Evolutionary conservation across 1,284 basidiomycete species (phyloP).

Genomic region (Cutaneotrichosporon cavernicola): DNA sequence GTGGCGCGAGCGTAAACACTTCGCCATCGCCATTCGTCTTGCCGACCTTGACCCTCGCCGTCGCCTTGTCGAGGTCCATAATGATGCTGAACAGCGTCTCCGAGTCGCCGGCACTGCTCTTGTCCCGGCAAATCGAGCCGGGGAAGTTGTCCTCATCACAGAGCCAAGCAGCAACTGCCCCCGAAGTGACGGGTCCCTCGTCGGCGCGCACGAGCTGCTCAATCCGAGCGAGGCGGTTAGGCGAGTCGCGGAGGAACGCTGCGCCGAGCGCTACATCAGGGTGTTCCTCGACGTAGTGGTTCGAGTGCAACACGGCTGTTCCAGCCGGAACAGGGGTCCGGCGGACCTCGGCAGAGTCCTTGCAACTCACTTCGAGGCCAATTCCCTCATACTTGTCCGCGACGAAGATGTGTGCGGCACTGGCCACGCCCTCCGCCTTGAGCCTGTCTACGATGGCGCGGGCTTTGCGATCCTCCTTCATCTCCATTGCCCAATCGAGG

Average conservation of each 20-base stretch:
- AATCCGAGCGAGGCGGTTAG: conserved; percentile 18
- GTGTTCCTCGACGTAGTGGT: conserved; percentile 27
- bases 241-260: conserved; percentile 10
- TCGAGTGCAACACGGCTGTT: conserved; percentile 21
- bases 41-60: conserved; percentile 17
- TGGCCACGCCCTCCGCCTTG: conserved; percentile 18
- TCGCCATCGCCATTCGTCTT: conserved; percentile 18
- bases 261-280: conserved; percentile 17
- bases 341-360: conserved; percentile 13
- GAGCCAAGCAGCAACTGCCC: conserved; percentile 14
- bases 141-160: conserved; percentile 20
- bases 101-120: background rate
- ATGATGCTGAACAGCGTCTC: conserved; percentile 26
- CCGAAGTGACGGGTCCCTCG: conserved; percentile 1
- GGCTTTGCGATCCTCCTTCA: conserved; percentile 2
- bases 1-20: conserved; percentile 13
- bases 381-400: conserved; percentile 18
- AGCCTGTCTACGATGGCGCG: conserved; percentile 13
- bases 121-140: conserved; percentile 22
- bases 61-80: conserved; percentile 20
- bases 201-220: conserved; percentile 12
- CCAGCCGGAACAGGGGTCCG: conserved; percentile 4
- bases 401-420: conserved; percentile 21
- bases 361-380: conserved; percentile 18
- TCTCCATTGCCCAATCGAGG: conserved; percentile 23